A percentile compares a stretch with the other conserved stretches of the same genome.
Conservation (phyloP, 805 yeast species). For the Candida anglica region DNA sequence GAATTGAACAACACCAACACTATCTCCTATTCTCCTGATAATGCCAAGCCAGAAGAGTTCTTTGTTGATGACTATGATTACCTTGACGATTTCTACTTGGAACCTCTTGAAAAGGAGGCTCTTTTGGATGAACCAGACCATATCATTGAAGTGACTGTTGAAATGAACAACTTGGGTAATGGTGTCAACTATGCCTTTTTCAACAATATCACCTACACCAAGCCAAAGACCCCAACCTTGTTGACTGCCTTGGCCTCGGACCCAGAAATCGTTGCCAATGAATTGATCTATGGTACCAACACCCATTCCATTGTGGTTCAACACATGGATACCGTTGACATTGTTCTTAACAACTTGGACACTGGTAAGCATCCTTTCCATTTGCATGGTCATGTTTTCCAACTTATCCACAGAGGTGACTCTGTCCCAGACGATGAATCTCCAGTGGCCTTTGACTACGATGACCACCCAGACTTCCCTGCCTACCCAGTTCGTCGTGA, state of each 20-base stretch:
- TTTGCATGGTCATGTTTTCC: conserved; percentile 72
- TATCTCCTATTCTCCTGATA: conserved; percentile 44
- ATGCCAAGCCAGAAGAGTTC: conserved; percentile 15
- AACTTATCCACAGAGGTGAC: conserved; percentile 51
- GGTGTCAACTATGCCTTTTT: conserved; percentile 78
- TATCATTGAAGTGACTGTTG: conserved; percentile 53
- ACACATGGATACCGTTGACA: conserved; percentile 62
- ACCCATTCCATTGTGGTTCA: conserved; percentile 61
- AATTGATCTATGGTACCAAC: conserved; percentile 69
- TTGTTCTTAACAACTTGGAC: conserved; percentile 76
- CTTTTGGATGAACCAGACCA: conserved; percentile 59
- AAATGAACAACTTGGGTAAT: conserved; percentile 66
- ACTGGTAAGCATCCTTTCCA: conserved; percentile 80
- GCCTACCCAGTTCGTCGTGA: conserved; percentile 66
- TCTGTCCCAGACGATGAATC: conserved; percentile 51
- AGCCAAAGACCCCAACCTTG: conserved; percentile 71
- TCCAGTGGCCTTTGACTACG: conserved; percentile 43
- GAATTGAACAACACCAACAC: conserved; percentile 49
- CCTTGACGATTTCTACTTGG: conserved; percentile 76
- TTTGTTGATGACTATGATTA: conserved; percentile 31
- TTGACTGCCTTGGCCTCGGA: conserved; percentile 59
- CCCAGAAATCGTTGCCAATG: conserved; percentile 53
- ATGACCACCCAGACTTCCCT: conserved; percentile 42
- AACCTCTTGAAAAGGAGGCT: conserved; percentile 53
- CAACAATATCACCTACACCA: conserved; percentile 59